Conservation (phyloP, 2,329 filamentous ascomycete species). For the Microsporum audouinii region DNA sequence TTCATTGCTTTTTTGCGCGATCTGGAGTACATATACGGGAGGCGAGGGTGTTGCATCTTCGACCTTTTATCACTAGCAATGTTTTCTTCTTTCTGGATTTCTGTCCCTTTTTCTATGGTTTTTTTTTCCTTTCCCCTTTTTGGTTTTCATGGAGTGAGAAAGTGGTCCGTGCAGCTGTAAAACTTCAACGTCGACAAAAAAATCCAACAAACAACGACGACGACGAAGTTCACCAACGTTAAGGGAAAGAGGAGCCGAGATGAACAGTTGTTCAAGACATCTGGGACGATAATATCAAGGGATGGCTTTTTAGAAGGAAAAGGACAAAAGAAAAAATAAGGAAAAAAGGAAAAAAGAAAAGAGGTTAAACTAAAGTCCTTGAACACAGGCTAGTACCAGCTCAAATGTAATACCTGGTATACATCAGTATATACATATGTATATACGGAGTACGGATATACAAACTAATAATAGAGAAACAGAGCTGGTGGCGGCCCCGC, state of each 20-base stretch:
- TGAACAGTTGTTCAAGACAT: background rate
- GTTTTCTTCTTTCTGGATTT: background rate
- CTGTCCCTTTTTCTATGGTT: background rate
- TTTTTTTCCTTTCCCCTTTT: background rate
- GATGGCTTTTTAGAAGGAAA: background rate
- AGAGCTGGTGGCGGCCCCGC: background rate
- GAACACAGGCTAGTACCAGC: background rate
- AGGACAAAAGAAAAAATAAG: background rate
- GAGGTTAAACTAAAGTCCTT: background rate
- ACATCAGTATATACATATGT: background rate
- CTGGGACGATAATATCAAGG: background rate
- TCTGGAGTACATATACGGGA: conserved; percentile 2
- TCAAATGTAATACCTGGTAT: background rate
- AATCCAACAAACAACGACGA: background rate
- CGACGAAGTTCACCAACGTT: background rate
- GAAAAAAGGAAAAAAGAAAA: background rate
- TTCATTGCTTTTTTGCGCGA: background rate
- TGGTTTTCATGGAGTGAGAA: background rate
- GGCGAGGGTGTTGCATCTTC: background rate
- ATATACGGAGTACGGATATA: too few relatives aligned
- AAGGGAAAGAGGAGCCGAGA: background rate
- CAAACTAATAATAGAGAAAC: background rate
- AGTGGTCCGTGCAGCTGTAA: background rate
- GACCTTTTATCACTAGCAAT: background rate
- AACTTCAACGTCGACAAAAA: background rate